phyloP scores from a whole-genome alignment of 345 rosid genomes.

The Combretum micranthum region DNA sequence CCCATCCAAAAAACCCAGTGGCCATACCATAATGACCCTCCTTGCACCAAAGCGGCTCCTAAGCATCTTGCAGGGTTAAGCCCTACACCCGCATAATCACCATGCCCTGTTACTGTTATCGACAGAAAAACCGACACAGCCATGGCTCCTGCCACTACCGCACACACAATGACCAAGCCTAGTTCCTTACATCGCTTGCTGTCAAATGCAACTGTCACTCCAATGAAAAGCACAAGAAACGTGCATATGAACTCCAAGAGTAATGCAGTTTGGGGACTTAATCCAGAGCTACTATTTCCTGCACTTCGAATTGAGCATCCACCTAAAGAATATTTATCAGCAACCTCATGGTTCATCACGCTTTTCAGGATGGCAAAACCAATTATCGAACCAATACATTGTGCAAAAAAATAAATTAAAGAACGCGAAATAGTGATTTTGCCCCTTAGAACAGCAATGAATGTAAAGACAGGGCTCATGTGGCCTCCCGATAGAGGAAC shows the following conservation, averaged over 20 bases:
- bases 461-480: slow-evolving; percentile 30
- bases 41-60: slow-evolving; percentile 22
- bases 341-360: slow-evolving; percentile 14
- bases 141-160: slow-evolving; percentile 21
- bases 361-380: slow-evolving; percentile 27
- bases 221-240: slow-evolving; percentile 30
- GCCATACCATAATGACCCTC: slow-evolving; percentile 16
- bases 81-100: slow-evolving; percentile 43
- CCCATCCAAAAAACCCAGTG: slow-evolving; percentile 31
- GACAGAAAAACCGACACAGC: slow-evolving; percentile 39
- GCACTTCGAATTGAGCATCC: slow-evolving; percentile 12
- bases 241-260: slow-evolving; percentile 31
- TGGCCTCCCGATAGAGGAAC: slow-evolving; percentile 37
- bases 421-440: slow-evolving; percentile 16
- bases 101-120: slow-evolving; percentile 25
- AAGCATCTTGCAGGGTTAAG: slow-evolving; percentile 46
- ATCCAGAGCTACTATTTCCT: slow-evolving; percentile 10
- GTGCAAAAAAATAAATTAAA: slow-evolving; percentile 21
- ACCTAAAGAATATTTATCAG: slow-evolving; percentile 25
- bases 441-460: slow-evolving; percentile 26
- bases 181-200: slow-evolving; percentile 22
- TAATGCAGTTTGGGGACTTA: slow-evolving; percentile 15
- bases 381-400: slow-evolving; percentile 27
- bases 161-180: slow-evolving; percentile 25
- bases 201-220: slow-evolving; percentile 41